A percentile compares a stretch with the other conserved stretches of the same genome.
These are phyloP conservation scores for Aegilops speltoides DNA, from an alignment of 176 grass and related monocot genomes.

Conservation along the genomic window DNA sequence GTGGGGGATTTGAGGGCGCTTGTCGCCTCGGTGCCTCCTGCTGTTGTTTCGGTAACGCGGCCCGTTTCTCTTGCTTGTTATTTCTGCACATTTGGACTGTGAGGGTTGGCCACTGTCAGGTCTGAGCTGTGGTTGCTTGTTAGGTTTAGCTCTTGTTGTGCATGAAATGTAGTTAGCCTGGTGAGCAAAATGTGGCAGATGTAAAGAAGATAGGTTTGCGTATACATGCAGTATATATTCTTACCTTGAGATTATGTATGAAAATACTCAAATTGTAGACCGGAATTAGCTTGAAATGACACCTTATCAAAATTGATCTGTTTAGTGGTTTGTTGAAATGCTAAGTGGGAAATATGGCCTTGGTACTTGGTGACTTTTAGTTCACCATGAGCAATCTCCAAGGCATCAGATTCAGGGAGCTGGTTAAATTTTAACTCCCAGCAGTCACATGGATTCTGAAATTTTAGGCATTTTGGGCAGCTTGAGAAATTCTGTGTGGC, in stretches of 20 bases:
- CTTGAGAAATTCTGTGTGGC: not conserved
- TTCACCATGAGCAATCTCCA: not conserved
- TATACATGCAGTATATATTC: not conserved
- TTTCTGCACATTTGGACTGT: not conserved
- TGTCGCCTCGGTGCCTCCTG: constrained; percentile 33
- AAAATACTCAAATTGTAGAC: not conserved
- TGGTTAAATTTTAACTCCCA: not conserved
- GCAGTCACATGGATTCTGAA: too few species aligned
- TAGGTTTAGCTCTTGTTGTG: not conserved
- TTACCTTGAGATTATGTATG: not conserved
- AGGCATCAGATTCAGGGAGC: not conserved
- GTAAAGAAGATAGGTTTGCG: not conserved
- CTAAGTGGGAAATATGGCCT: not conserved
- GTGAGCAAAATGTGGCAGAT: not conserved
- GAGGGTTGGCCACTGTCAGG: not conserved
- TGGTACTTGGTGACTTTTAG: not conserved
- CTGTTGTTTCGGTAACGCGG: constrained; percentile 34
- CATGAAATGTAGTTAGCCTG: not conserved
- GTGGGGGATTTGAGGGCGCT: constrained; percentile 42
- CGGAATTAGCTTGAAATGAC: not conserved
- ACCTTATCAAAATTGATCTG: not conserved
- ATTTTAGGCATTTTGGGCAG: not conserved
- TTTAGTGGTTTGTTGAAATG: not conserved
- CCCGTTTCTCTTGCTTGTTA: not conserved
- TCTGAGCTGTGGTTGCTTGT: not conserved